Base-by-base conservation (phyloP, 768 basidiomycete species). In the Scleroderma citrinum region DNA sequence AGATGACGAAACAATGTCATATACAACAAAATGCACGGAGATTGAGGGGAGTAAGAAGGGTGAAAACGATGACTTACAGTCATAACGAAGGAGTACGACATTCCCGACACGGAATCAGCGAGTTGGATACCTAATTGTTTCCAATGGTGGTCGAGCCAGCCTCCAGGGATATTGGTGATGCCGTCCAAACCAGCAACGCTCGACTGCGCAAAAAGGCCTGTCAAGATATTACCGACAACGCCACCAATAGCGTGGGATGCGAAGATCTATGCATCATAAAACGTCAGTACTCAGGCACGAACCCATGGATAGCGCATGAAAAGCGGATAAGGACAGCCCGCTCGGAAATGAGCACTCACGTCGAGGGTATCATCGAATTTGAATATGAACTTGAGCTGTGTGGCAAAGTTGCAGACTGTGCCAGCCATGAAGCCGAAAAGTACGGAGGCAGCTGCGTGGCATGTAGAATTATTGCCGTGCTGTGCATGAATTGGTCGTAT, bases 401-500 rank as follows among this genome's bases (percentile, higher is more conserved):
- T 97, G n/a, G 92, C 89, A 65, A 91, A 92, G 69, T 98, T 98
- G 73, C 91, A 96, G 2, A 83, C 56, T 0, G 85, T 87, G 16
- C 89, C 89, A 0, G 85, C 87, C 59, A 90, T 71, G 55, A 94
- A 76, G 35, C 95, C 95, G 62, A 91, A 94, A 1, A 85, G 73
- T 5, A 95, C 83, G 3, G 91, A 74, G 17, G 95, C 92, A 16
- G 89, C 82, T 80, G 62, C 29, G 48, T 26, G 35, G n/a, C 12
- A 37, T 21, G 50, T 36, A 35, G 17, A 30, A 49, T 45, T 19
- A 32, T 13, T 8, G 20, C 29, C 34, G 13, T 35, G 34, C 34
- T 35, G 34, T 42, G 26, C 24, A 26, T n/a, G 19, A 2, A 1
- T 13, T 32, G 5, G 13, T 7, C 14, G 17, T 35, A 16, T 36